phyloP scores from a whole-genome alignment of 1,284 basidiomycete species.

The Ceratorhiza oryzae-sativae region DNA sequence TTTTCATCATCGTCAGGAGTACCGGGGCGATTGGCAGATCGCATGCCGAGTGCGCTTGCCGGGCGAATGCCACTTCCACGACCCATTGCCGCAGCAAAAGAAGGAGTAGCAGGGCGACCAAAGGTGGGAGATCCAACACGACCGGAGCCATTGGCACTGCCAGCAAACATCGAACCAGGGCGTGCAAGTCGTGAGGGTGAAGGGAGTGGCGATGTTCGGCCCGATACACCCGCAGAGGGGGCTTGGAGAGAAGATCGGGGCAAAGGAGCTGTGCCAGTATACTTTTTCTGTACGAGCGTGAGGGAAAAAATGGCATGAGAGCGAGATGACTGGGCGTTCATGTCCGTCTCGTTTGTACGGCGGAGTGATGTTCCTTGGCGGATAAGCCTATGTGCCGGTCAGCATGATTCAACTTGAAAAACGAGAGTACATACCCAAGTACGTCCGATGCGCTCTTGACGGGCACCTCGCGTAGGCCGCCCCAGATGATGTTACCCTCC shows the following conservation, averaged over 20 bases:
- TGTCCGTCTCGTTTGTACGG: conserved; percentile 96
- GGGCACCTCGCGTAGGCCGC: conserved; percentile 88
- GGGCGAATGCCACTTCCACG: conserved; percentile 68
- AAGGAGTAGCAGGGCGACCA: conserved; percentile 75
- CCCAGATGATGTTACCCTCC: conserved; percentile 96
- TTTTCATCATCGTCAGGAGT: conserved; percentile 55
- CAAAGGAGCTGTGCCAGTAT: conserved; percentile 67
- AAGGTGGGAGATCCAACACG: conserved; percentile 76
- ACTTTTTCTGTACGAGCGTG: conserved; percentile 89
- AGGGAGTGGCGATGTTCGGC: conserved; percentile 65
- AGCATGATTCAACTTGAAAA: neutral
- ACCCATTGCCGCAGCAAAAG: conserved; percentile 73
- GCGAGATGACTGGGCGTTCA: conserved; percentile 98
- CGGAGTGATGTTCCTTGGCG: conserved; percentile 88
- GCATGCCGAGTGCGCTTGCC: conserved; percentile 70
- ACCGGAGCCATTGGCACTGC: conserved; percentile 55
- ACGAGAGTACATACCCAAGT: conserved; percentile 77
- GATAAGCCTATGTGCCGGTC: conserved; percentile 63
- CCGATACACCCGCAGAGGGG: conserved; percentile 18
- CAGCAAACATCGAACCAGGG: conserved; percentile 67
- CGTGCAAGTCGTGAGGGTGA: conserved; percentile 79
- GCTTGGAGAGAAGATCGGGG: conserved; percentile 63
- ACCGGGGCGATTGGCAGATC: conserved; percentile 49
- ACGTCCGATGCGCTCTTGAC: conserved; percentile 87
- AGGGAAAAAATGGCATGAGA: conserved; percentile 99